These are phyloP conservation scores for Arthrinium puccinioides DNA, from an alignment of 2,329 filamentous ascomycete species.

Conservation along the genomic window DNA sequence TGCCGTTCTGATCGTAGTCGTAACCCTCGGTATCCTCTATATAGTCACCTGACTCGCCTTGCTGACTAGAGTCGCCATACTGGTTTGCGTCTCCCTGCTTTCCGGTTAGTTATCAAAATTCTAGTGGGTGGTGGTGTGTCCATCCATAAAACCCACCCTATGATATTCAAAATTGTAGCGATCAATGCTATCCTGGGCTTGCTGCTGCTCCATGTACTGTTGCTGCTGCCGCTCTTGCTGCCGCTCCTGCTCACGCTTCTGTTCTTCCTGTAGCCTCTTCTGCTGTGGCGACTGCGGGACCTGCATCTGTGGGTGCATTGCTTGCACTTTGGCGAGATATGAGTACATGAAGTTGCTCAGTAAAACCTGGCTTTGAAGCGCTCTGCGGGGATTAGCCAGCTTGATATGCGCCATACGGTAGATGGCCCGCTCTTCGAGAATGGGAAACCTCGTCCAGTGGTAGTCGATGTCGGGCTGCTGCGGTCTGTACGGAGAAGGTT, in stretches of 20 bases:
- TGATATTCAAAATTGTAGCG: conserved; percentile 49
- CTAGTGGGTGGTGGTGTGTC: background rate
- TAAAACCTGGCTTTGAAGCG: conserved; percentile 88
- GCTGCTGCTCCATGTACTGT: conserved; percentile 35
- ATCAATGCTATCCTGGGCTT: conserved; percentile 35
- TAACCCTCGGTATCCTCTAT: conserved; percentile 46
- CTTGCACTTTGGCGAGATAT: conserved; percentile 95
- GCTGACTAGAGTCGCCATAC: conserved; percentile 35
- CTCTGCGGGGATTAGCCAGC: conserved; percentile 89
- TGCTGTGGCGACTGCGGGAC: conserved; percentile 78
- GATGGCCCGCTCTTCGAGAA: conserved; percentile 91
- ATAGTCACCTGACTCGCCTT: conserved; percentile 38
- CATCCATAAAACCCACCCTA: conserved; percentile 27
- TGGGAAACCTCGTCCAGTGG: conserved; percentile 90
- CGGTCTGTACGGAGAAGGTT: conserved; percentile 62
- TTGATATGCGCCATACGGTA: conserved; percentile 99
- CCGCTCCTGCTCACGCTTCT: conserved; percentile 40
- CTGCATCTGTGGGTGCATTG: conserved; percentile 95
- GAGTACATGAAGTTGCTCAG: conserved; percentile 99
- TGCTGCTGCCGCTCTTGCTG: conserved; percentile 19
- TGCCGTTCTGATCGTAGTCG: conserved; percentile 41
- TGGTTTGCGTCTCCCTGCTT: conserved; percentile 32
- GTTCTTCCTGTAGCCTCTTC: conserved; percentile 47
- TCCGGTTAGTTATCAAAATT: background rate
- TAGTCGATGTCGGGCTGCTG: conserved; percentile 87